Conservation (phyloP, 2,329 filamentous ascomycete species). For the Exophiala calicioides region DNA sequence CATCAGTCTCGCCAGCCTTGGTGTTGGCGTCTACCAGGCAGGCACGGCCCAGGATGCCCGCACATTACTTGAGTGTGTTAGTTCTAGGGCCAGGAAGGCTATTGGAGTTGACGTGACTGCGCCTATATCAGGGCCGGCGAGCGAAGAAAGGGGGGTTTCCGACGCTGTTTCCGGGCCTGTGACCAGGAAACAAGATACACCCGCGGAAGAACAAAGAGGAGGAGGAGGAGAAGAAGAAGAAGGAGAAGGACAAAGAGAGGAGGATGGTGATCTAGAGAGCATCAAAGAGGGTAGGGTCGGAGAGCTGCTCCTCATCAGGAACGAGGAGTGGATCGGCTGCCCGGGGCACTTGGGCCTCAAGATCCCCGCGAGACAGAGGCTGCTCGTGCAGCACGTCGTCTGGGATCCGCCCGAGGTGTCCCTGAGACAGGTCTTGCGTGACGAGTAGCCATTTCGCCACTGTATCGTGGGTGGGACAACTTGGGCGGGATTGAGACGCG, state of each 20-base stretch:
- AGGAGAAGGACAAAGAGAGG: not conserved
- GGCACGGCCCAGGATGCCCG: conserved; percentile 62
- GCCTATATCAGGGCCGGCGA: not conserved
- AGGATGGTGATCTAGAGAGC: not conserved
- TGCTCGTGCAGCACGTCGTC: conserved; percentile 40
- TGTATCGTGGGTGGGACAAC: too few relatives aligned
- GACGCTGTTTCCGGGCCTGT: too few relatives aligned
- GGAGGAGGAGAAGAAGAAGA: conserved; percentile 32
- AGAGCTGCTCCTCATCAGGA: conserved; percentile 28
- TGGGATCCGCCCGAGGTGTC: conserved; percentile 40
- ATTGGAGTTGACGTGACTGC: conserved; percentile 35
- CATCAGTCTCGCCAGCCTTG: conserved; percentile 61
- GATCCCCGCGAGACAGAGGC: conserved; percentile 30
- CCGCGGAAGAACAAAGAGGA: too few relatives aligned
- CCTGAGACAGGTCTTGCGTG: conserved; percentile 34
- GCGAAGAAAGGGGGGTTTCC: conserved; percentile 1
- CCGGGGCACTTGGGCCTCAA: conserved; percentile 25
- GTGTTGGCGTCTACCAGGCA: conserved; percentile 67
- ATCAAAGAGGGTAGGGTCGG: conserved; percentile 20
- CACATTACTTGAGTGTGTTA: conserved; percentile 59
- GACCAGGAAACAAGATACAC: too few relatives aligned
- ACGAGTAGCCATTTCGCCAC: too few relatives aligned
- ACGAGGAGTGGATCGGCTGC: conserved; percentile 37
- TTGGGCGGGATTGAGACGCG: too few relatives aligned
- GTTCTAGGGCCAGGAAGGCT: conserved; percentile 43